Percentiles rank a stretch among this genome's conserved stretches.
Evolutionary conservation across 306 rosid species (phyloP).

Genomic region (Quercus variabilis): DNA sequence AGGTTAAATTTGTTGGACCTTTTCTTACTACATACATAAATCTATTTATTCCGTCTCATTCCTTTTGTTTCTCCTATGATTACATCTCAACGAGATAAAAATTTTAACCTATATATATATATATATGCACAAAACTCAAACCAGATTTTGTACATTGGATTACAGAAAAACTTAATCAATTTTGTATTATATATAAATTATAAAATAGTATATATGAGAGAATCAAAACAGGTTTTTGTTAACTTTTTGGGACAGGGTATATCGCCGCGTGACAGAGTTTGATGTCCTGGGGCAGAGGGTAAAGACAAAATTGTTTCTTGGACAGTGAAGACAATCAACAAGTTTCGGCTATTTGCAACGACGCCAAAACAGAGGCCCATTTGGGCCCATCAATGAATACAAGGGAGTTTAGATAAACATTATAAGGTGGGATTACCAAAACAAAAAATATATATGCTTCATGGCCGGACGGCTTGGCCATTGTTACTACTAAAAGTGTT

Average conservation of each 20-base stretch:
- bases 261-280: background rate
- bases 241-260: background rate
- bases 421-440: slow-evolving; percentile 31
- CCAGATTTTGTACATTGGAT: background rate
- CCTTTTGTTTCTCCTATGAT: no score
- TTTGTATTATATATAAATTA: background rate
- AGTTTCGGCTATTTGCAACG: background rate
- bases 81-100: no score
- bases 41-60: no score
- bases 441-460: slow-evolving; percentile 19
- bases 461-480: slow-evolving; percentile 25
- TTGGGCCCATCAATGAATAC: slow-evolving; percentile 28
- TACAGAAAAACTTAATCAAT: background rate
- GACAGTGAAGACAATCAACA: slow-evolving; percentile 25
- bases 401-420: slow-evolving; percentile 3
- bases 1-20: no score
- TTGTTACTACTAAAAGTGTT: slow-evolving; percentile 11
- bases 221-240: background rate
- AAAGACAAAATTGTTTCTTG: slow-evolving; percentile 27
- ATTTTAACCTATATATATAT: no score
- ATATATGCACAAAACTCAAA: no score
- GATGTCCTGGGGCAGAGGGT: background rate
- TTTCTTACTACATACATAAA: no score
- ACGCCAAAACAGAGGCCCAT: slow-evolving; percentile 34
- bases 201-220: background rate